Evolutionary conservation across 148 eudicot genomes (phyloP), one percentile per base, ranked within the genome.

Genomic region (Chenopodium suecicum): DNA sequence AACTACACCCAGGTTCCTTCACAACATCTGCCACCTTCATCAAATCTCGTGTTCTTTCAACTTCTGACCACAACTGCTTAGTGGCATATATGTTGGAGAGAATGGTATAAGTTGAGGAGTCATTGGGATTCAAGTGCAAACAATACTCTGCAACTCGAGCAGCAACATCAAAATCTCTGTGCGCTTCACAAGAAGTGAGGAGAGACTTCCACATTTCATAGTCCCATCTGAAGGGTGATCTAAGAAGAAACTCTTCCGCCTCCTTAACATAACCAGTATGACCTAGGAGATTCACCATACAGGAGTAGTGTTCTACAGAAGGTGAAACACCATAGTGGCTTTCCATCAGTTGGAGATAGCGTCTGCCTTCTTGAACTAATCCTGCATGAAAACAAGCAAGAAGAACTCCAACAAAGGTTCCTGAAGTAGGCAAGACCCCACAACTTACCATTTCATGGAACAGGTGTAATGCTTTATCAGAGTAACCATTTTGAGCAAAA

Each of bases 361-460:
- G 77, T 82, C 75, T 80, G 66, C 94, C 98, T 37, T 75, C 86
- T 65, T 89, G 85, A 69, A 93, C 86, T 71, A 83, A 58, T 77
- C 97, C 94, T 31, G 90, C 88, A 82, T 95, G 88, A 84, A 89
- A 85, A 82, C 97, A 95, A 37, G 98, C 98, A 73, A 94, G 88
- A 47, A 95, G 82, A 44, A 93, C 48, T 67, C 88, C 88, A 71
- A 89, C 85, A 70, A 87, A 87, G 84, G 89, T 85, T 34, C 86
- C 82, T 44, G 86, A 76, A 82, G 78, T 83, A 68, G 86, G 88
- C 62, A 62, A 29, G 8, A 89, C 25, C 56, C 78, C 78, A 78
- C 66, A 68, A 6, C 60, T 77, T 77, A 82, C 81, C 91, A 89
- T 89, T 81, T 87, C 86, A 32, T 84, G 70, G 80, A 89, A 84